These are phyloP conservation scores for Lepidium aucheri DNA, from an alignment of 345 rosid genomes.

Conservation along the genomic window DNA sequence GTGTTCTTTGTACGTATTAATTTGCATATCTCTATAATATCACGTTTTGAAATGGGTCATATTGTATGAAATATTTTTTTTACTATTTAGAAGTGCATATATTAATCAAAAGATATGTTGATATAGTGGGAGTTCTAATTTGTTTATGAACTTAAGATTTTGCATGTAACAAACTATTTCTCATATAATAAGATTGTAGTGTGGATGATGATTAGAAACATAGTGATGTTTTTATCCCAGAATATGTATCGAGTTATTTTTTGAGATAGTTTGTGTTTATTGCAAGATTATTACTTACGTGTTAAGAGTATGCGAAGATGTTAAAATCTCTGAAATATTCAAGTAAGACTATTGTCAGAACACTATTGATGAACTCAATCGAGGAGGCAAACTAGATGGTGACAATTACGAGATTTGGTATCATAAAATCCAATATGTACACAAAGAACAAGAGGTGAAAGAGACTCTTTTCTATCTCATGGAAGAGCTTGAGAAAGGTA, in stretches of 20 bases:
- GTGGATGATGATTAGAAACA: background rate
- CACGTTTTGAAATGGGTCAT: no score
- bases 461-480: background rate
- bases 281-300: background rate
- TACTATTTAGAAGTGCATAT: no score
- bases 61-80: no score
- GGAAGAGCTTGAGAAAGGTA: background rate
- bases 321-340: background rate
- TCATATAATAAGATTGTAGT: background rate
- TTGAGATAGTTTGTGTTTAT: background rate
- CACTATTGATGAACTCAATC: background rate
- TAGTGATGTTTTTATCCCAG: background rate
- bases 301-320: background rate
- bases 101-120: background rate
- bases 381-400: background rate
- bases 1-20: no score
- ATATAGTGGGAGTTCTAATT: background rate
- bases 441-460: background rate
- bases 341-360: background rate
- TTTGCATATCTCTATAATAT: no score
- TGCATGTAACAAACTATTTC: background rate
- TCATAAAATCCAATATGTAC: background rate
- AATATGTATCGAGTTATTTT: background rate
- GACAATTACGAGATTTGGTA: slow-evolving; percentile 3
- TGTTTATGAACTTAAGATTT: background rate